Base-by-base conservation (phyloP, 2,329 filamentous ascomycete species). In the Huntiella decipiens region DNA sequence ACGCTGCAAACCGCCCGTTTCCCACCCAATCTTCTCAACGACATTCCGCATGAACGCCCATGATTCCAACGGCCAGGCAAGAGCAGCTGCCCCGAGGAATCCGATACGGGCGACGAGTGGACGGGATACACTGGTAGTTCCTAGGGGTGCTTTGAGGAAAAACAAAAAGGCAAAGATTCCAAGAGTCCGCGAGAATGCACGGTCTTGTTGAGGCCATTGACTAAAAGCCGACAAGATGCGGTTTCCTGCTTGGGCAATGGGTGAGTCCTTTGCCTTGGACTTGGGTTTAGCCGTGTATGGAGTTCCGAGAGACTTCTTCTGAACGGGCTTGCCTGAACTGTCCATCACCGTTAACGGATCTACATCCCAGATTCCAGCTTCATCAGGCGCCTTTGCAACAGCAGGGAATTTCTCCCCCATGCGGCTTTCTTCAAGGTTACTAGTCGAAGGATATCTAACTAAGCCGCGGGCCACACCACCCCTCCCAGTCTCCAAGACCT, bases 361-460 rank as follows among this genome's bases (percentile, higher is more conserved):
- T 10, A 44, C 44, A 17, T 49, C 47, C 44, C 44, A 49, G 33
- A 49, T 49, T 11, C 44, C 47, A 10, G 44, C 47, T 39, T 46
- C 44, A 6, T 17, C 32, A 11, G 28, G 6, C 3, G 44, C 13
- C 5, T 28, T 40, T 22, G 39, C 34, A 12, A 22, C 16, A 31
- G 31, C 39, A 12, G 44, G 44, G 13, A 46, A 46, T 3, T 13
- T 13, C 12, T n/a, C 31, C 3, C 36, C 47, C 19, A 44, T 36
- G 4, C 28, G 28, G 5, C 13, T 19, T 19, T 44, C 44, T 5
- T 28, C 36, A 5, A 41, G 11, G 8, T 41, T 42, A 17, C 32
- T 36, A n/a, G 15, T 36, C 1, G 34, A 36, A n/a, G 34, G 34
- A 15, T 38, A 38, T 17, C 15, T 19, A 13, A 2, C n/a, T 5